Conservation (phyloP, 257 asterid species). For the Echium plantagineum region DNA sequence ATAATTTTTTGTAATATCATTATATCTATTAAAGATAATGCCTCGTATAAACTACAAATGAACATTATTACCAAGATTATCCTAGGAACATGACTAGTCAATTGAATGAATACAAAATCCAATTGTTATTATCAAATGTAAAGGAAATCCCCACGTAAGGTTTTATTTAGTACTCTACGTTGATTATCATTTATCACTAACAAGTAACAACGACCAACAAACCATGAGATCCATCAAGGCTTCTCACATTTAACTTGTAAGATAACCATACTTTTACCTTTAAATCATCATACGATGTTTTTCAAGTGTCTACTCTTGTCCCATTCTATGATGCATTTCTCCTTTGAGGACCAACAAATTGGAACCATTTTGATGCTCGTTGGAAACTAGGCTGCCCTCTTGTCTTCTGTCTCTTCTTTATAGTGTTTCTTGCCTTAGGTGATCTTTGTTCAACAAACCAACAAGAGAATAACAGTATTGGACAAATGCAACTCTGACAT, state of each 20-base stretch:
- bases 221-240: not conserved
- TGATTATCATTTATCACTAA: not conserved
- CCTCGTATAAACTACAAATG: no score
- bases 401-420: constrained; percentile 21
- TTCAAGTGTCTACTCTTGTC: not conserved
- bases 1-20: no score
- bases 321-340: not conserved
- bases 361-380: constrained; percentile 38
- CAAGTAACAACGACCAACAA: not conserved
- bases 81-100: not conserved
- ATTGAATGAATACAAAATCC: not conserved
- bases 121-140: not conserved
- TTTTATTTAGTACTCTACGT: no score
- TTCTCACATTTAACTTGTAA: not conserved
- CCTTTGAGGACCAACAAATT: constrained; percentile 13
- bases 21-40: no score
- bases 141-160: not conserved
- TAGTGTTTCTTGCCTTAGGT: constrained; percentile 9
- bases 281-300: not conserved
- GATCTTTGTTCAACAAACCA: constrained; percentile 14
- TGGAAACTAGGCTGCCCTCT: constrained; percentile 30
- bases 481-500: not conserved
- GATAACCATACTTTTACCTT: not conserved
- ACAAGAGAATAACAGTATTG: not conserved
- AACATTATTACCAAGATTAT: no score